Conservation (phyloP, 495 filamentous ascomycete genomes). For the Neurospora sp. region DNA sequence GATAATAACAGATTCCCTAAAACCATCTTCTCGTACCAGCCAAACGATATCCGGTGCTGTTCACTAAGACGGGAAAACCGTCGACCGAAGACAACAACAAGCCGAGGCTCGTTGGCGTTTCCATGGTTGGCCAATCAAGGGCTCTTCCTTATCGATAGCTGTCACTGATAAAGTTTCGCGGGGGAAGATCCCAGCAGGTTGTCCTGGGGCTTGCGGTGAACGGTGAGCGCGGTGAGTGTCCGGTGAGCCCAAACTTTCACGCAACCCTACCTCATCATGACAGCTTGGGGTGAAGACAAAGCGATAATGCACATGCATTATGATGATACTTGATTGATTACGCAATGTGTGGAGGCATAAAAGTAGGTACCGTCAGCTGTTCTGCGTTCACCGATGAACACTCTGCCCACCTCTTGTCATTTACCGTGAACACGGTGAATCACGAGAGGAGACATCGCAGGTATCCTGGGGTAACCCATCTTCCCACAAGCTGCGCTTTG, state of each 20-base stretch:
- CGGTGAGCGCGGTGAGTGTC: neutral
- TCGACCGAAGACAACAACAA: neutral
- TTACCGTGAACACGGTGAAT: neutral
- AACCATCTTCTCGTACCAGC: neutral
- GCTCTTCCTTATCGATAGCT: neutral
- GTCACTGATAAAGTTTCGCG: neutral
- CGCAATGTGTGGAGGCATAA: neutral
- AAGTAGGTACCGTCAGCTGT: neutral
- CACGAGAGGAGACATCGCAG: neutral
- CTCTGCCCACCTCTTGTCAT: neutral
- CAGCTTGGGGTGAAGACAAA: neutral
- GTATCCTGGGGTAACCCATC: too few relatives aligned
- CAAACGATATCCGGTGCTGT: neutral
- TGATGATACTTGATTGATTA: neutral
- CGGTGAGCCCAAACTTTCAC: neutral
- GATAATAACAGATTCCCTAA: neutral
- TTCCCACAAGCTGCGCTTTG: neutral
- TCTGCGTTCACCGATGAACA: neutral
- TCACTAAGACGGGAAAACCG: neutral
- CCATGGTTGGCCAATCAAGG: neutral
- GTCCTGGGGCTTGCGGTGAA: neutral
- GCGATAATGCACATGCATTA: neutral
- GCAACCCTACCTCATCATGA: neutral
- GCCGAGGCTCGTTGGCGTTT: neutral
- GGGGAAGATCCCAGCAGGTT: neutral